Evolutionary conservation across 495 filamentous ascomycete species (phyloP).

Genomic region (Letharia lupina): DNA sequence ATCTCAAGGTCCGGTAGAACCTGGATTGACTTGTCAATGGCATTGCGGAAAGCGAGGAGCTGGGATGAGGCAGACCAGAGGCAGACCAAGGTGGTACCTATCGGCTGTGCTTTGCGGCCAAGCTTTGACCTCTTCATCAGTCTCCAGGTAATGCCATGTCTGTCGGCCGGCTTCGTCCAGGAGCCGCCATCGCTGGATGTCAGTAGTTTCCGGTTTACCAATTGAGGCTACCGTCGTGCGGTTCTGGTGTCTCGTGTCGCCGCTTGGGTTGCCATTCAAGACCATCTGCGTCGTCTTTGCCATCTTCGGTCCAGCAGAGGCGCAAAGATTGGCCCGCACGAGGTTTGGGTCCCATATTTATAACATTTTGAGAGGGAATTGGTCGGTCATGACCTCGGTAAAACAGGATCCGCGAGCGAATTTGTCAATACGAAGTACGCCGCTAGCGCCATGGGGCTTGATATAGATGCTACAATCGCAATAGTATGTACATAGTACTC

Average conservation of each 20-base stretch:
- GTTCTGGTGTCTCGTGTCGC: not conserved
- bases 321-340: not conserved
- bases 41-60: slow-evolving; percentile 9
- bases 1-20: slow-evolving; percentile 60
- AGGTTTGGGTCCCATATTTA: not conserved
- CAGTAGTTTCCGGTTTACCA: slow-evolving; percentile 43
- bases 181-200: slow-evolving; percentile 76
- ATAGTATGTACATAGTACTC: not conserved
- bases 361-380: not conserved
- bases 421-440: not conserved
- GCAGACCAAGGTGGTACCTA: slow-evolving; percentile 73
- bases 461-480: not conserved
- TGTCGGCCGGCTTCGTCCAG: slow-evolving; percentile 73
- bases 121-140: slow-evolving; percentile 58
- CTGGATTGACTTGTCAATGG: slow-evolving; percentile 35
- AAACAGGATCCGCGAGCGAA: no score
- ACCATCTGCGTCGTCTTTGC: slow-evolving; percentile 3
- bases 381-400: no score
- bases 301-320: not conserved
- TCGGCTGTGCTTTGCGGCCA: slow-evolving; percentile 86
- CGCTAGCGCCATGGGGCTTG: not conserved
- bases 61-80: slow-evolving; percentile 38
- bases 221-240: slow-evolving; percentile 6
- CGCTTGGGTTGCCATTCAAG: slow-evolving; percentile 16
- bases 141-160: slow-evolving; percentile 87